Evolutionary conservation across 1,284 basidiomycete species (phyloP).

Genomic region (Ganoderma boninense): DNA sequence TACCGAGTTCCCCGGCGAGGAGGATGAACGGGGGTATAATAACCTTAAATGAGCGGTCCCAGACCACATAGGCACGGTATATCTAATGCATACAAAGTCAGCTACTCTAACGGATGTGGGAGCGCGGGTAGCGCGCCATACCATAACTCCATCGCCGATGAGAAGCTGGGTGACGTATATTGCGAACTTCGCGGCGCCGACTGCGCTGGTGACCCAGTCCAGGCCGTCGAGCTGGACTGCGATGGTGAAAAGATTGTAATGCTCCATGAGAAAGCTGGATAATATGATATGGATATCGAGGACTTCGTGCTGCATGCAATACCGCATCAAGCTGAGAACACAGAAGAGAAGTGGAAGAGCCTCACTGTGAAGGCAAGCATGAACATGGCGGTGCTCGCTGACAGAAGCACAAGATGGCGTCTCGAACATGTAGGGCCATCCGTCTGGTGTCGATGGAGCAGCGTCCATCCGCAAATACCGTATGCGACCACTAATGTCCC

Average conservation of each 20-base stretch:
- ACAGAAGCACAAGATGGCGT: conserved; percentile 14
- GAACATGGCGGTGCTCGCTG: conserved; percentile 21
- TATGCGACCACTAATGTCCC: conserved; percentile 21
- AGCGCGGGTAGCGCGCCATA: background rate
- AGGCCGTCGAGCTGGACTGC: conserved; percentile 6
- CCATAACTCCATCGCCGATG: conserved; percentile 24
- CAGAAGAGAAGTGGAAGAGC: background rate
- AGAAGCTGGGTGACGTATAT: conserved; percentile 21
- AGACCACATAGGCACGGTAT: conserved; percentile 24
- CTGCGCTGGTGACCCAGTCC: conserved; percentile 6
- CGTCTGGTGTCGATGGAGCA: conserved; percentile 10
- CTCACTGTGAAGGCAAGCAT: conserved; percentile 22
- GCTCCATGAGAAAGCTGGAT: conserved; percentile 14
- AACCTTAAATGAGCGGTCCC: conserved; percentile 13
- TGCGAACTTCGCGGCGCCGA: conserved; percentile 14
- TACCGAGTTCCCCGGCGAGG: conserved; percentile 8
- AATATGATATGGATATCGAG: conserved; percentile 20
- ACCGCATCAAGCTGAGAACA: background rate
- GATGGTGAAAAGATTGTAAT: conserved; percentile 2
- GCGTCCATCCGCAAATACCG: conserved; percentile 24
- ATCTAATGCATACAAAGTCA: conserved; percentile 1
- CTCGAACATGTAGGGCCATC: background rate
- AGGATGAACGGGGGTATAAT: conserved; percentile 15
- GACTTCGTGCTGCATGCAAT: conserved; percentile 12
- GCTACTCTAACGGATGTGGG: background rate